Evolutionary conservation across 768 basidiomycete genomes (phyloP), one percentile per base, ranked within the genome.

Genomic region (Podaxis mareebaensis): DNA sequence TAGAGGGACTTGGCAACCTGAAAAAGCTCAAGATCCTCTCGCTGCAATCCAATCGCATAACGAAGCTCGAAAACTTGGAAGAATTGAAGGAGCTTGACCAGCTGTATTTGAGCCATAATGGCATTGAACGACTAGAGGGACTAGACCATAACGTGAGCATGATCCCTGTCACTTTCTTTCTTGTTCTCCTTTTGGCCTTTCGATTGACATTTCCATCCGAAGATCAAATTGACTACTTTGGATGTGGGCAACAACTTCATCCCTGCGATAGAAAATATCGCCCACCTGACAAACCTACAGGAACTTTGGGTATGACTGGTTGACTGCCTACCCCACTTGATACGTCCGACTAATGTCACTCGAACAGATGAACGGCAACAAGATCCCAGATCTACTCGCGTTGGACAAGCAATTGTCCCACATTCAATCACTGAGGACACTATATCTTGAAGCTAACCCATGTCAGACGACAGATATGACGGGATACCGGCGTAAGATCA

Each of bases 381-480:
- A 88, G 69, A 91, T 99, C 48, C 79, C 87, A 3, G 84, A 88
- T 64, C 77, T 98, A 7, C 80, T 76, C 7, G 80, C 84, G 2
- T 77, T 99, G 5, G 90, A 91, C 40, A 73, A 80, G 0, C 83
- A 96, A 72, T 82, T 96, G 59, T 74, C 76, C 62, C 77, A 82
- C 12, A 79, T 93, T 33, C 54, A 75, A 6, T 81, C 86, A 0
- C 81, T 99, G 12, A 82, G 89, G 71, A 99, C 97, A 1, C 81
- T 99, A 6, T 99, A 99, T 73, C 85, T 99, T 26, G 97, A 99
- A 76, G 90, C 86, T 4, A 99, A 99, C 71, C 97, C 97, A 2
- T 91, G 94, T 66, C 95, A 99, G 72, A 81, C 75, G 51, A 81
- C 79, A 13, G 93, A 98, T 69, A 89, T 85, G 74, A 78, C 83